Conservation (phyloP, 208 protist species). For the Trypanosoma avium region DNA sequence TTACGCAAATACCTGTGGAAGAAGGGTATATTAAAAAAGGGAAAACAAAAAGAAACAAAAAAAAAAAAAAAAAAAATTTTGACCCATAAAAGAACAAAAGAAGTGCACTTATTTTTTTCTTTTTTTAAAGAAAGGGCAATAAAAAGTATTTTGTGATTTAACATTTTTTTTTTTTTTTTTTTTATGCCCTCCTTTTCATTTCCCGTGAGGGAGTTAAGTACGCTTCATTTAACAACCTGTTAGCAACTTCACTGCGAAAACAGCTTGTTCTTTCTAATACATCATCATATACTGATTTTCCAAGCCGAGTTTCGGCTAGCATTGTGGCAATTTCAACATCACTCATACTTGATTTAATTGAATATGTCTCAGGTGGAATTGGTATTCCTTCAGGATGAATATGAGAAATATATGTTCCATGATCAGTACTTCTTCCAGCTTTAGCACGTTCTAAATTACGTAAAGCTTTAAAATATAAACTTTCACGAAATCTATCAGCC, state of each 20-base stretch:
- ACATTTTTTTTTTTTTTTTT: neutral
- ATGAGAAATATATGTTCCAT: conserved; percentile 36
- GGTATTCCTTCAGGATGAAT: conserved; percentile 19
- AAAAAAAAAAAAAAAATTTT: conserved; percentile 6
- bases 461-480: conserved; percentile 52
- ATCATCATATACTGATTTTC: conserved; percentile 79
- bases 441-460: conserved; percentile 45
- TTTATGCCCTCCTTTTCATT: neutral
- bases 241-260: conserved; percentile 38
- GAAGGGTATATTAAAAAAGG: neutral
- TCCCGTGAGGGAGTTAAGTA: conserved; percentile 9
- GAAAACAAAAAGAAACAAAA: neutral
- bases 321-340: conserved; percentile 62
- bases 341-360: conserved; percentile 35
- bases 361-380: conserved; percentile 42
- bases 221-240: conserved; percentile 18
- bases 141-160: too few species aligned
- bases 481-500: conserved; percentile 56
- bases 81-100: too few species aligned
- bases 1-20: too few species aligned
- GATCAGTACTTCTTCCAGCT: conserved; percentile 61
- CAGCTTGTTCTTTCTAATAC: conserved; percentile 48
- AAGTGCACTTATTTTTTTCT: too few species aligned
- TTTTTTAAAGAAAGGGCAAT: too few species aligned
- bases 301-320: conserved; percentile 56